These are phyloP conservation scores for Colletotrichum simmondsii DNA, from an alignment of 2,329 filamentous ascomycete genomes.

Conservation along the genomic window DNA sequence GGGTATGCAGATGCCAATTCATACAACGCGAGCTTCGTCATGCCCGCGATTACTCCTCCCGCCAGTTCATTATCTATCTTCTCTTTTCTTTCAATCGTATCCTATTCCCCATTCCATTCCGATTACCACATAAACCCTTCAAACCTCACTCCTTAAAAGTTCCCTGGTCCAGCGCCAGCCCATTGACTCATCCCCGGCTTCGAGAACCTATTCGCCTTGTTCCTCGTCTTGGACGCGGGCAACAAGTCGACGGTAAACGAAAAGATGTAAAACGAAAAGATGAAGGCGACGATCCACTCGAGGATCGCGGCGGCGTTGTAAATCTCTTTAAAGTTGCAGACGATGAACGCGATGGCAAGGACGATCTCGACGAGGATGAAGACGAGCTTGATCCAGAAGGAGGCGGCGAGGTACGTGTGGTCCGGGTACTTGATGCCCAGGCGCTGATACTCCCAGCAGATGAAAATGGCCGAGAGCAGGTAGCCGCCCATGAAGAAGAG, in stretches of 20 bases:
- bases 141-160: not conserved
- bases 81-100: not conserved
- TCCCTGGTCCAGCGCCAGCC: not conserved
- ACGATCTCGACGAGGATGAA: constrained; percentile 86
- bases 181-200: constrained; percentile 28
- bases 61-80: not conserved
- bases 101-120: not conserved
- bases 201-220: constrained; percentile 36
- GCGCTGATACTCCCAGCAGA: constrained; percentile 90
- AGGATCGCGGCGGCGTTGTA: constrained; percentile 80
- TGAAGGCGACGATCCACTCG: constrained; percentile 82
- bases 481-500: constrained; percentile 88
- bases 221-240: constrained; percentile 76
- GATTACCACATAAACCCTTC: not conserved
- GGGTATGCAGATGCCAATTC: constrained; percentile 6
- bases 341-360: constrained; percentile 79
- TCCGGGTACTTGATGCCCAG: constrained; percentile 81
- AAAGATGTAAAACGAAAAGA: constrained; percentile 89
- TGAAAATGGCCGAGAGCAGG: constrained; percentile 85
- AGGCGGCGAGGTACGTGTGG: constrained; percentile 77
- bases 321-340: constrained; percentile 56
- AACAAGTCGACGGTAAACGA: constrained; percentile 89
- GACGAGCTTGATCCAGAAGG: constrained; percentile 87
- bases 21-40: not conserved
- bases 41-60: not conserved